Evolutionary conservation across 352 stramenopile genomes (phyloP), one percentile per base, ranked within the genome.

Genomic region (Phytophthora ramorum): DNA sequence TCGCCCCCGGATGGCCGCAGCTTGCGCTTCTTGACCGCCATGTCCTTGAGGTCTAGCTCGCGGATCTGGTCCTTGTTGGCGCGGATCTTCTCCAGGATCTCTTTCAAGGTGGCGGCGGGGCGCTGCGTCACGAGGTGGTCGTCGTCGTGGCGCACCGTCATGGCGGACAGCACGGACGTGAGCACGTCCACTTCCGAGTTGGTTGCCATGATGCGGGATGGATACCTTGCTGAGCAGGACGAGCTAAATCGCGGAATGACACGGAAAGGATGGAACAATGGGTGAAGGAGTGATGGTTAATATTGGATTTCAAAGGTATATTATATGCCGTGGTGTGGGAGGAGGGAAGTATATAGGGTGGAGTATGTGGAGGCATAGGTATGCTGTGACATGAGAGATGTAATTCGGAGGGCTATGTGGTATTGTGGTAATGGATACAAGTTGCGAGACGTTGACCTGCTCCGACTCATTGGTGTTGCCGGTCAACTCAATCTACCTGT

Each of bases 1-100:
- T 69, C 69, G 7, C 76, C 77, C 22, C 79, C 79, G 0, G 73
- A 58, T 2, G 60, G 40, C 5, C 55, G 60, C 20, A 88, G 69
- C 63, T 85, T 84, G 43, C 64, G 53, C 51, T 81, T 81, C 38
- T 74, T 76, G 20, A 63, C 75, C 1, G 79, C 66, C 79, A 88
- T 85, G 32, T 88, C 79, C 20, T 76, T 79, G 14, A 88, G 66
- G 45, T 88, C 77, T 14, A 88, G 59, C 58, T 88, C 79, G 26
- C 75, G 76, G 64, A 88, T 83, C 37, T 63, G 43, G 19, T 80
- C 76, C 62, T 88, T 73, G 57, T 88, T 88, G 26, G 72, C 61
- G 30, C 78, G 79, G 56, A 88, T 77, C 53, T 70, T 78, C 49
- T 88, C 79, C 44, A 88, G 72, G 48, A 83, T 81, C 38, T 83